Conservation (phyloP, 129 eudicot species). For the Tanacetum coccineum region DNA sequence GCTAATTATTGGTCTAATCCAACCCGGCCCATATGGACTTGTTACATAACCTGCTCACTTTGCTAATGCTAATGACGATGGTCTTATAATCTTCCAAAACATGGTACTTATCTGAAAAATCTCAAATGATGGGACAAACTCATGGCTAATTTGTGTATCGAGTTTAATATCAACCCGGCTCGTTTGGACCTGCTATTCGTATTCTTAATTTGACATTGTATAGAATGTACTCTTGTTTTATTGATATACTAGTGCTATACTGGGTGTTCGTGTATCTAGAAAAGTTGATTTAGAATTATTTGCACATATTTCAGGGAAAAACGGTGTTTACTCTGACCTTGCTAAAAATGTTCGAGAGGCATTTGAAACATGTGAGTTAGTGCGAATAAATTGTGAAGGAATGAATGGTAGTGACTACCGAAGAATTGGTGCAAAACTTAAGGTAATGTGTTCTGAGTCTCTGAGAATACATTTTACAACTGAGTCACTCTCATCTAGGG, state of each 20-base stretch:
- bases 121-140: too few relatives aligned
- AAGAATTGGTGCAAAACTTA: slow-evolving; percentile 87
- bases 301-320: slow-evolving; percentile 54
- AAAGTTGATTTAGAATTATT: slow-evolving; percentile 9
- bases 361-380: slow-evolving; percentile 91
- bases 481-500: neutral
- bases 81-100: too few relatives aligned
- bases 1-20: too few relatives aligned
- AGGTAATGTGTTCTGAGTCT: slow-evolving; percentile 36
- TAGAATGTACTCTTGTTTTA: neutral
- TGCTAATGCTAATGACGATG: too few relatives aligned
- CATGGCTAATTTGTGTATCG: too few relatives aligned
- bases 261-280: neutral
- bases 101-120: too few relatives aligned
- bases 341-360: slow-evolving; percentile 70
- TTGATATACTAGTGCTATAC: neutral
- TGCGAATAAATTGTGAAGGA: slow-evolving; percentile 76
- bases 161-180: too few relatives aligned
- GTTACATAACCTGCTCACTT: too few relatives aligned
- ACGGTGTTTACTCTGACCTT: slow-evolving; percentile 75
- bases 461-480: neutral
- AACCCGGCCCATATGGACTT: too few relatives aligned
- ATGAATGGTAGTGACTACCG: slow-evolving; percentile 80
- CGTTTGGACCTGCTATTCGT: too few relatives aligned
- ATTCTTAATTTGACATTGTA: neutral